A percentile compares a stretch with the other conserved stretches of the same genome.
Conservation (phyloP, 164 flowering plant species). For the Platanus orientalis region DNA sequence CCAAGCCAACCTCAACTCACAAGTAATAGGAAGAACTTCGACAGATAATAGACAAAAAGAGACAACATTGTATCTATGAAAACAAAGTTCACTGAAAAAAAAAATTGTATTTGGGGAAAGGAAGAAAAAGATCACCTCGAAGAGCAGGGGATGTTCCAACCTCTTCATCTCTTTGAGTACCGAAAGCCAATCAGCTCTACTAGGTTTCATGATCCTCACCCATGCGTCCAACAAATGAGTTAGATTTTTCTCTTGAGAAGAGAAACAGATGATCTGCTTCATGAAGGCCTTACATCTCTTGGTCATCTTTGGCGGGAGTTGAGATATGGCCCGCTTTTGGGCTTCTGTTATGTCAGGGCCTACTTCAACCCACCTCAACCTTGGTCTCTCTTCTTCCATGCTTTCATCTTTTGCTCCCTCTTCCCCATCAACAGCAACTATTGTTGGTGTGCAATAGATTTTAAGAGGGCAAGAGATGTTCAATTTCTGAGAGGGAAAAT, state of each 20-base stretch:
- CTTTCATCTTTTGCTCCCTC: slow-evolving; percentile 9
- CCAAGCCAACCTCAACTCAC: too few species aligned
- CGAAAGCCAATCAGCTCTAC: slow-evolving; percentile 80
- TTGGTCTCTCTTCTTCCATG: slow-evolving; percentile 25
- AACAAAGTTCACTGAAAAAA: too few species aligned
- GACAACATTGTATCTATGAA: too few species aligned
- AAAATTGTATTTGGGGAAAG: neutral
- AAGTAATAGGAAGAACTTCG: too few species aligned
- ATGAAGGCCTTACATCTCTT: slow-evolving; percentile 68
- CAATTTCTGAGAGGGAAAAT: slow-evolving; percentile 4
- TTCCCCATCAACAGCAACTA: slow-evolving; percentile 6
- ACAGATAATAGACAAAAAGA: too few species aligned
- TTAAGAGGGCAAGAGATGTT: neutral
- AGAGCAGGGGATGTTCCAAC: slow-evolving; percentile 49
- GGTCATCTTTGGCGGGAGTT: slow-evolving; percentile 57
- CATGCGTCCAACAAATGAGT: slow-evolving; percentile 51
- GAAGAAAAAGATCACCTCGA: slow-evolving; percentile 40
- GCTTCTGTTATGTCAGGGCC: slow-evolving; percentile 41
- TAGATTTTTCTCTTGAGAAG: slow-evolving; percentile 31
- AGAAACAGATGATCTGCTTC: slow-evolving; percentile 68
- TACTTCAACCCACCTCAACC: slow-evolving; percentile 53
- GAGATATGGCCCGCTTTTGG: slow-evolving; percentile 48
- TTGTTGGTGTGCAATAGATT: neutral
- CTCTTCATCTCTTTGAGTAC: slow-evolving; percentile 60
- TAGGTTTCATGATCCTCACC: slow-evolving; percentile 83